A percentile compares a stretch with the other conserved stretches of the same genome.
Evolutionary conservation across 305 asterid genomes (phyloP).

Genomic region (Solanum chacoense): DNA sequence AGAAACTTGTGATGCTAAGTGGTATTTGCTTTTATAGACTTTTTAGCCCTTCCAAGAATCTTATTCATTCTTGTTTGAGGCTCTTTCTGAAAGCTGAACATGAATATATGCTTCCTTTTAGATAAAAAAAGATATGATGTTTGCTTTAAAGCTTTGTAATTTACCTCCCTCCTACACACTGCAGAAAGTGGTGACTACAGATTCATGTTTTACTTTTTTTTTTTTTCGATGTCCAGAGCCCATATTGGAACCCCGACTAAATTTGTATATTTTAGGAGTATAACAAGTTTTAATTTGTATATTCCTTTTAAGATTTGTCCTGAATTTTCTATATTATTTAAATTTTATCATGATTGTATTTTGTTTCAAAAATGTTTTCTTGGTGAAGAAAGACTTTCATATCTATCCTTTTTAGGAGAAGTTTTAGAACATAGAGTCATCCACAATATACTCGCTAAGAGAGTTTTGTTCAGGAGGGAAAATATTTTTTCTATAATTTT

Average conservation of each 20-base stretch:
- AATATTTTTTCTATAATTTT: neutral
- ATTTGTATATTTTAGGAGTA: neutral
- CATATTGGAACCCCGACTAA: neutral
- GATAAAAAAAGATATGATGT: neutral
- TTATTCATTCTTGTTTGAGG: conserved; percentile 3
- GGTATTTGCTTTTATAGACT: neutral
- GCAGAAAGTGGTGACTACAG: neutral
- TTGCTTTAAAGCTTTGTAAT: neutral
- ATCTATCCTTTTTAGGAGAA: neutral
- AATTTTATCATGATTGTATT: neutral
- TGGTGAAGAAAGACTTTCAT: neutral
- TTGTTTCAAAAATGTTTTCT: neutral
- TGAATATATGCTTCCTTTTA: conserved; percentile 2
- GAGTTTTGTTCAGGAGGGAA: neutral
- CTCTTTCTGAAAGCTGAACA: conserved; percentile 5
- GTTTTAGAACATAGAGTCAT: neutral
- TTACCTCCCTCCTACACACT: neutral
- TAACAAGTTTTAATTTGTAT: neutral
- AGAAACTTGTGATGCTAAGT: conserved; percentile 1
- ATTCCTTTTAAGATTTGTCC: neutral
- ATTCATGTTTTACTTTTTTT: neutral
- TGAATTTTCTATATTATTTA: neutral
- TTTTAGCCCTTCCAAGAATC: neutral
- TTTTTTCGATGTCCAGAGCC: too few species aligned
- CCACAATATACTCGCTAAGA: neutral